These are phyloP conservation scores for Quercus bicolor DNA, from an alignment of 306 rosid species.

Conservation along the genomic window DNA sequence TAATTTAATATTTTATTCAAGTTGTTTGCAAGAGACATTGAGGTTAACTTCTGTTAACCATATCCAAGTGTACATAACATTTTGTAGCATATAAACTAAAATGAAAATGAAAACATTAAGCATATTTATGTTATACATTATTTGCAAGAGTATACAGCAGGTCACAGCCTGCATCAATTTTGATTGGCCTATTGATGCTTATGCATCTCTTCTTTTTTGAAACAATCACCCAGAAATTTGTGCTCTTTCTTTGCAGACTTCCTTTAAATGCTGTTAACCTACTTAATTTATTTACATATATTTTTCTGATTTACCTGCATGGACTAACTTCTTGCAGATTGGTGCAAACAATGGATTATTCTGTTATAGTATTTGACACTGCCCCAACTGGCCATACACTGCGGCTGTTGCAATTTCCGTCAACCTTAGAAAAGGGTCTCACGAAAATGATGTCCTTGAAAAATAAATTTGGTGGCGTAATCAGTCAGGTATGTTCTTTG, in stretches of 20 bases:
- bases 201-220: not conserved
- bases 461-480: conserved; percentile 86
- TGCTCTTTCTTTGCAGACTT: not conserved
- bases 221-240: conserved; percentile 1
- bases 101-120: not conserved
- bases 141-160: too few species aligned
- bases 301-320: conserved; percentile 10
- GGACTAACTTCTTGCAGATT: conserved; percentile 51
- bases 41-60: not conserved
- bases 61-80: not conserved
- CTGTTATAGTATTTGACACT: conserved; percentile 94
- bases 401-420: conserved; percentile 89
- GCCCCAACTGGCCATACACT: conserved; percentile 99
- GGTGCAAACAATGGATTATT: conserved; percentile 99
- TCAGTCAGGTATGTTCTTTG: conserved; percentile 65
- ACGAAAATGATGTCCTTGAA: conserved; percentile 91
- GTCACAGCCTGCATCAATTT: not conserved
- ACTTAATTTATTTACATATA: not conserved
- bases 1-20: not conserved
- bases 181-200: not conserved
- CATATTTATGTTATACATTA: not conserved
- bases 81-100: not conserved
- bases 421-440: conserved; percentile 94
- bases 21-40: not conserved
- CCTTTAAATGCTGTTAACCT: not conserved